These are phyloP conservation scores for Boletus patriciae DNA, from an alignment of 768 basidiomycete species.

Conservation along the genomic window DNA sequence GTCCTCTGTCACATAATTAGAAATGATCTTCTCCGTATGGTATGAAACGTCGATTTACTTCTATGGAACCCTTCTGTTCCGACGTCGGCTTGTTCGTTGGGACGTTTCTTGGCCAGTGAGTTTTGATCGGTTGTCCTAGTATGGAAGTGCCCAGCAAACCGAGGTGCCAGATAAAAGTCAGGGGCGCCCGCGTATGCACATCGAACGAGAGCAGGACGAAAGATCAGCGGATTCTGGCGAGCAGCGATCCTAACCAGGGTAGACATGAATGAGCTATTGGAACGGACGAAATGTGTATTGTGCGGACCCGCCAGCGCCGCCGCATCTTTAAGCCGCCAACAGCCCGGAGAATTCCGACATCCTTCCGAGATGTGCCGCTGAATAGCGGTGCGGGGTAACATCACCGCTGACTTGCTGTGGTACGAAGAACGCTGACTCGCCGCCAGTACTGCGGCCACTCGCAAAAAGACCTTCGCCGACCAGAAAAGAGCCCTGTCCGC, in stretches of 20 bases:
- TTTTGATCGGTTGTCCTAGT: conserved; percentile 22
- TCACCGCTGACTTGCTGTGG: background rate
- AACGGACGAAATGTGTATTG: background rate
- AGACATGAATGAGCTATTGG: conserved; percentile 12
- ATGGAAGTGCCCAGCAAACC: conserved; percentile 23
- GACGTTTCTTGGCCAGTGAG: conserved; percentile 25
- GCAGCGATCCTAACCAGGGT: conserved; percentile 10
- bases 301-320: background rate
- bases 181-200: conserved; percentile 3
- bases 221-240: conserved; percentile 6
- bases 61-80: conserved; percentile 39
- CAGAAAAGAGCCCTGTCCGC: background rate
- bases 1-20: conserved; percentile 26
- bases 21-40: background rate
- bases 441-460: background rate
- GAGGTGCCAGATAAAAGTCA: conserved; percentile 1
- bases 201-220: conserved; percentile 14
- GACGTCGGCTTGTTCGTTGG: conserved; percentile 21
- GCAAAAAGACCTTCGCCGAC: background rate
- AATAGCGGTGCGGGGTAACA: background rate
- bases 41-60: conserved; percentile 19
- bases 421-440: background rate
- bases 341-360: conserved; percentile 28
- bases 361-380: conserved; percentile 23
- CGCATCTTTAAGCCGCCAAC: conserved; percentile 21